These are phyloP conservation scores for Papiliotrema laurentii DNA, from an alignment of 1,284 basidiomycete species.

Conservation along the genomic window DNA sequence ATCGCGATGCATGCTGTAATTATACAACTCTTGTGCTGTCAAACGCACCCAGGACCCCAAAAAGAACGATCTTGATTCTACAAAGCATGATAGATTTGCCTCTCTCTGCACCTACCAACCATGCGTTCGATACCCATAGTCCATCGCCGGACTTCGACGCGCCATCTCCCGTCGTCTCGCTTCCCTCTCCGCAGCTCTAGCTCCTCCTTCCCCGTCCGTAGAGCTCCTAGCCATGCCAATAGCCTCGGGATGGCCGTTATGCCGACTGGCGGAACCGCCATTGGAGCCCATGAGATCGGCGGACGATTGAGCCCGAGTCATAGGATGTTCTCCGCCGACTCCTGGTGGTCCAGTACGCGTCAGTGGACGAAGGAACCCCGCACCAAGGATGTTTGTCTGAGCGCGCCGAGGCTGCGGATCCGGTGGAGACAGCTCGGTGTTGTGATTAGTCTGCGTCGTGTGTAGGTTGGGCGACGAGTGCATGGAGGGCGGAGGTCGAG, in stretches of 20 bases:
- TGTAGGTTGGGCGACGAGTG: no score
- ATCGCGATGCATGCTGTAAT: background rate
- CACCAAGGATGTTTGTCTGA: constrained; percentile 27
- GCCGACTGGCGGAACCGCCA: no score
- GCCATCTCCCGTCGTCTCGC: constrained; percentile 21
- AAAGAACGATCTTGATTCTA: no score
- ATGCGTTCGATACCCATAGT: constrained; percentile 40
- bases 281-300: constrained; percentile 14
- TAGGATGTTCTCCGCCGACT: constrained; percentile 9
- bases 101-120: constrained; percentile 45
- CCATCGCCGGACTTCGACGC: constrained; percentile 21
- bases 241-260: constrained; percentile 3
- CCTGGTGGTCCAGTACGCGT: no score
- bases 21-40: no score
- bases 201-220: constrained; percentile 30
- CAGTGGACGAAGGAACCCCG: constrained; percentile 36
- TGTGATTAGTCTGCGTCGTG: no score
- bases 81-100: no score
- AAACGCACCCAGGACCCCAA: no score
- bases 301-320: constrained; percentile 21
- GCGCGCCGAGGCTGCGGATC: constrained; percentile 1
- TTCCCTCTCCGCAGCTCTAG: constrained; percentile 14
- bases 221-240: constrained; percentile 30
- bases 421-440: constrained; percentile 7
- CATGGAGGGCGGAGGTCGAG: constrained; percentile 28